Percentiles rank a stretch among this genome's conserved stretches.
phyloP scores from a whole-genome alignment of 352 stramenopile species.

The Phytophthora ohioensis region DNA sequence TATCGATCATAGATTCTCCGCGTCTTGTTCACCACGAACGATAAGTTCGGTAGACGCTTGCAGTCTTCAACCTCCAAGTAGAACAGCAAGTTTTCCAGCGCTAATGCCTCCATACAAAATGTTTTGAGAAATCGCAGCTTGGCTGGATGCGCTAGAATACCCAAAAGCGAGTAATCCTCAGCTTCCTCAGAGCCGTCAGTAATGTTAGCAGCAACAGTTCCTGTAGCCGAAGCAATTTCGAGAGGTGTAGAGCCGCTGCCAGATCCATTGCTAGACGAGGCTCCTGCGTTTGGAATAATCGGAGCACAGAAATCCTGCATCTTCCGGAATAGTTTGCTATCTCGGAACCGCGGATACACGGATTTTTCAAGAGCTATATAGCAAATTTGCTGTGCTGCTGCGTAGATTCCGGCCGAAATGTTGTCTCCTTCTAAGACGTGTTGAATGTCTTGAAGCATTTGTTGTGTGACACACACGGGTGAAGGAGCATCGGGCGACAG shows the following conservation, averaged over 20 bases:
- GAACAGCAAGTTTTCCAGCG: constrained; percentile 87
- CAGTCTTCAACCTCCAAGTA: constrained; percentile 88
- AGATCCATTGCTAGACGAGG: not conserved
- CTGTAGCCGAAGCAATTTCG: constrained; percentile 19
- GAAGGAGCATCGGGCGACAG: constrained; percentile 72
- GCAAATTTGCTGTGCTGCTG: constrained; percentile 71
- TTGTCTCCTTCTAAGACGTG: constrained; percentile 66
- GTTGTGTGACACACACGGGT: constrained; percentile 75
- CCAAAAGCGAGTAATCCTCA: constrained; percentile 72
- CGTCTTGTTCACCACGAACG: constrained; percentile 82
- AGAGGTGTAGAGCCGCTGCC: constrained; percentile 11
- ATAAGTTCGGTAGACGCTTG: constrained; percentile 84
- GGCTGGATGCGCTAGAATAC: constrained; percentile 71
- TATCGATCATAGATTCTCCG: constrained; percentile 86
- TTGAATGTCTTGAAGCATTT: constrained; percentile 80
- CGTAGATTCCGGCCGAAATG: constrained; percentile 77
- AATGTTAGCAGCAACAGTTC: constrained; percentile 29
- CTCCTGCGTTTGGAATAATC: constrained; percentile 20
- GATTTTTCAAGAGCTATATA: constrained; percentile 73
- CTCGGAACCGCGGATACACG: constrained; percentile 79
- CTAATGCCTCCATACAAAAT: constrained; percentile 86
- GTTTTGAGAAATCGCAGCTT: constrained; percentile 88
- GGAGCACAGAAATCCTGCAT: constrained; percentile 81
- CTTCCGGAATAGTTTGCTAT: constrained; percentile 79
- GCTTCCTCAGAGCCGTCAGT: constrained; percentile 29